phyloP scores from a whole-genome alignment of 202 grass and related monocot species.

The Bolboschoenoplectus hybrid region DNA sequence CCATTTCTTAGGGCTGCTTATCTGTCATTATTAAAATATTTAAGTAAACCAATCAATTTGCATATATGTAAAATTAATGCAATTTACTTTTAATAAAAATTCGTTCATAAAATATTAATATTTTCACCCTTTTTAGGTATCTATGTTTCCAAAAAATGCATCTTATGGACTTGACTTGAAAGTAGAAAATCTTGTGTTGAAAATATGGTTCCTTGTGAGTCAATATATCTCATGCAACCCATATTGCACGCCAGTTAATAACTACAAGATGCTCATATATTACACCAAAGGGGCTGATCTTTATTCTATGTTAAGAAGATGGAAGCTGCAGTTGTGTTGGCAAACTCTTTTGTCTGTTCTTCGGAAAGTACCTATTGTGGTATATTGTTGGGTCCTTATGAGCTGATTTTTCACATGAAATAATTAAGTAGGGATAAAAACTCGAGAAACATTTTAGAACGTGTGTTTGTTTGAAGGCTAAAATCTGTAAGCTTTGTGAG shows the following conservation, averaged over 20 bases:
- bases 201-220: background rate
- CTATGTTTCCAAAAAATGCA: slow-evolving; percentile 31
- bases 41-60: slow-evolving; percentile 27
- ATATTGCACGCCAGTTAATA: background rate
- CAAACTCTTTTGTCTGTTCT: background rate
- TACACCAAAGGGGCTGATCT: background rate
- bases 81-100: slow-evolving; percentile 18
- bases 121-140: background rate
- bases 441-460: background rate
- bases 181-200: slow-evolving; percentile 4
- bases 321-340: background rate
- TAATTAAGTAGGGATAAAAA: slow-evolving; percentile 11
- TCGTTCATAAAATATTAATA: slow-evolving; percentile 15
- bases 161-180: slow-evolving; percentile 19
- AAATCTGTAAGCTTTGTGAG: background rate
- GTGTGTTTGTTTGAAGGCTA: background rate
- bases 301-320: no score
- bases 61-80: slow-evolving; percentile 21
- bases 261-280: background rate
- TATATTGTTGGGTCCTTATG: background rate
- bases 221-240: background rate
- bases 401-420: background rate
- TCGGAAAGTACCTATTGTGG: background rate
- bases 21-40: slow-evolving; percentile 48
- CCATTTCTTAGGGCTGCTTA: slow-evolving; percentile 78